Evolutionary conservation across 2,329 filamentous ascomycete species (phyloP), one percentile per base, ranked within the genome.

Genomic region (Lecanicillium sp.): DNA sequence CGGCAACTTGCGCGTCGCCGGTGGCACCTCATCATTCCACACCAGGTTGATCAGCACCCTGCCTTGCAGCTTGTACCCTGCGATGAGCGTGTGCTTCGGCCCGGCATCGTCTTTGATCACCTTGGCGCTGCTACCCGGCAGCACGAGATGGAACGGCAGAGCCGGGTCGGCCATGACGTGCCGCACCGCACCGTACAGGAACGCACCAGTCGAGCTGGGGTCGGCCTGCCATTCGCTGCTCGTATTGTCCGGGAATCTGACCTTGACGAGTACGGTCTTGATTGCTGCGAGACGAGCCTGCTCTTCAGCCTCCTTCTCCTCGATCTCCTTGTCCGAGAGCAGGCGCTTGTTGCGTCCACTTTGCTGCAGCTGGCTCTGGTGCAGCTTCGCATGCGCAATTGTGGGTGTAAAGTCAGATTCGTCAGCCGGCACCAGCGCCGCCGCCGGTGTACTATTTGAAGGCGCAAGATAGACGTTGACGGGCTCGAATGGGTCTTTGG

Each of bases 231-330:
- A 84, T 44, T 89, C 80, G 26, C 90, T 80, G 45, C 84, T 82
- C 49, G 83, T 86, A 56, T 90, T 87, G 62, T 97, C 90, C 0
- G 91, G 91, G 57, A 96, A 90, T 21, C 90, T 85, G 41, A 96
- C 78, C 54, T 87, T 89, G 54, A 97, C 75, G 23, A 81, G 76
- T 26, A 95, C 78, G 26, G 79, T 78, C 43, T 78, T 80, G 51
- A 90, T 75, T 5, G 78, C 75, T 5, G 83, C 77, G 1, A 90
- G 70, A 53, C 75, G 83, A 24, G 83, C 81, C 39, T 79, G 77
- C 44, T 84, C 81, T 19, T 79, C 82, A 5, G 78, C 73, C 27
- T 81, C 83, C 54, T 83, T 81, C 20, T 83, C 82, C 29, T 82
- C 84, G 10, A 94, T 72, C 62, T 97, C 91, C 27, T 79, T 81